Base-by-base conservation (phyloP, 805 yeast genomes). In the Cyberlindnera saturnus region DNA sequence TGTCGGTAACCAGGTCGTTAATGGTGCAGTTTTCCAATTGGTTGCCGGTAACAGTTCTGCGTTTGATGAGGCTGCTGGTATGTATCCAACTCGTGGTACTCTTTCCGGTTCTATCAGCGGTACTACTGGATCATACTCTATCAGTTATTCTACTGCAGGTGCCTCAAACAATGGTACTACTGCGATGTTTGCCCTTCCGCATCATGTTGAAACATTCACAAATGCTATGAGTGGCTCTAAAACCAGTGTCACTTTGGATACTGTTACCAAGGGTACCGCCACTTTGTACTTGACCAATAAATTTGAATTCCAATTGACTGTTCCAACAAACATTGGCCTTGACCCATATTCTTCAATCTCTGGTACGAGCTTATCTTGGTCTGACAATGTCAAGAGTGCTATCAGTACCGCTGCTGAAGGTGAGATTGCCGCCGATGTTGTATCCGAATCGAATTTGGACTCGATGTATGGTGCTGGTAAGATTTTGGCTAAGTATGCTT, bases 391-490 rank as follows among this genome's bases (percentile, higher is more conserved):
- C n/a, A 36, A 67, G 16, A 35, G 42, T 20, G 39, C 61, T 1
- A 67, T 71, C 10, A 52, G 49, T 29, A 38, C 49, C 2, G 70
- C 71, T 7, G 73, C 75, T 0, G 42, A 44, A 0, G 30, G 42
- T 3, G 74, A 70, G 33, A 62, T 63, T 13, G 46, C 52, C 14
- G 68, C 63, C 32, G 66, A 67, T 45, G 74, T 75, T 19, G 62
- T 62, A 11, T 71, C 70, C 1, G 70, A 73, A 62, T 70, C 82
- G 0, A 67, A 79, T 45, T 57, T 79, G 40, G 87, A 87, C 48
- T 87, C 96, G 0, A 90, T 90, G 86, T 91, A 91, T 64, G 80
- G 86, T 17, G 75, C 95, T 2, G 99, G 98, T 11, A 91, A 93
- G 61, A 73, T 79, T 23, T 67, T 90, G 39, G 96, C 89, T 52